Base-by-base conservation (phyloP, 2,329 filamentous ascomycete species). In the Penicillium sp. region DNA sequence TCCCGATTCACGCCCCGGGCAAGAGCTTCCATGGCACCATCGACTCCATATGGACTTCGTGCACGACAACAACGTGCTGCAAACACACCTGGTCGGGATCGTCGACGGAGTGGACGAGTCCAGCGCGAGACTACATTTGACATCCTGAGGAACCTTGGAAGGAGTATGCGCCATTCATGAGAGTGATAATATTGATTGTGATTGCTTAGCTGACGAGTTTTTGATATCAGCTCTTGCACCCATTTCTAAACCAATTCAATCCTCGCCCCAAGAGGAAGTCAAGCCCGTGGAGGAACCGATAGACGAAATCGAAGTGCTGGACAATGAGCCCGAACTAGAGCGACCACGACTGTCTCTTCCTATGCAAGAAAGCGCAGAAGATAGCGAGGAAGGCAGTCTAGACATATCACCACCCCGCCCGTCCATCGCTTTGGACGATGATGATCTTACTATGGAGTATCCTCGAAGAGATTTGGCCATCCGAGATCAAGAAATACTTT, bases 101-200 rank as follows among this genome's bases (percentile, higher is more conserved):
- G 81, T 50, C 73, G 83, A 58, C 78, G 81, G 63, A 85, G 83
- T 62, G 80, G 80, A 28, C 76, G 82, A 37, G 65, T 82, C 58
- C 80, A 84, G 68, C 75, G 84, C 44, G 84, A 86, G 70, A 86
- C 85, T 7, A 84, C 84, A 4, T 81, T 85, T 65, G 83, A 86
- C 68, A 80, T 84, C 28, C 70, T 86, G 56, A 77, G 80, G 53
- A 82, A 84, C 57, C 72, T 87, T 9, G 84, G 84, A 56, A 83
- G 77, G 79, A 77, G 83, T 82, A 76, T 42, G 72, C 54, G 33
- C 7, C 17, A 28, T 9, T 19, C 3, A 50, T 13, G 2, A 22
- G n/a, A 8, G 45, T 37, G 22, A 28, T 19, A 42, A 22, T 15
- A 49, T 59, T 42, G 40, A 51, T 24, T 26, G 51, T 58, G 42